Evolutionary conservation across 164 flowering plant genomes (phyloP).

Genomic region (Sedum album): DNA sequence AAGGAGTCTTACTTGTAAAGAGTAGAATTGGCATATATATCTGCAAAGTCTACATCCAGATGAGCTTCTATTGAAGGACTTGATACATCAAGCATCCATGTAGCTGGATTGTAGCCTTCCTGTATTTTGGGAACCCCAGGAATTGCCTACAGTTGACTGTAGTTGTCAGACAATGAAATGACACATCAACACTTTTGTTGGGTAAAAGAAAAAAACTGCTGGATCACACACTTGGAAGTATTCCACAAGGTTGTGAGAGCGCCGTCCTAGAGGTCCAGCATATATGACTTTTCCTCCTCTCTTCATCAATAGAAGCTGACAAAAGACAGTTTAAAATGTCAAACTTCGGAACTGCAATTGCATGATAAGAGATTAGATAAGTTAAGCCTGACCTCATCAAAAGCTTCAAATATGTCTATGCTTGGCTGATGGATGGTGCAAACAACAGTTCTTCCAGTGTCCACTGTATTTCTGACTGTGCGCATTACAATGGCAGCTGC

Average conservation of each 20-base stretch:
- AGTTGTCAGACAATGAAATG: not conserved
- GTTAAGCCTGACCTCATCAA: conserved; percentile 47
- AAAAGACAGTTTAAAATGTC: not conserved
- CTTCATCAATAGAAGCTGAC: conserved; percentile 77
- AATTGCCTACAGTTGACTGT: conserved; percentile 25
- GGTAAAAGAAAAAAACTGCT: not conserved
- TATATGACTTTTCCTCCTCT: conserved; percentile 80
- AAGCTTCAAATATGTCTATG: conserved; percentile 69
- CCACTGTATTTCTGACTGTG: conserved; percentile 59
- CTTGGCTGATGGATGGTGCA: conserved; percentile 81
- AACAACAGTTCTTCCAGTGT: conserved; percentile 66
- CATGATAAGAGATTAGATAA: not conserved
- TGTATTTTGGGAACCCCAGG: conserved; percentile 44
- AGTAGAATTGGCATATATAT: conserved; percentile 36
- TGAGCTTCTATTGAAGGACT: conserved; percentile 35
- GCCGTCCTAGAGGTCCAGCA: conserved; percentile 59
- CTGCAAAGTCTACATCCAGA: conserved; percentile 43
- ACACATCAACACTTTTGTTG: not conserved
- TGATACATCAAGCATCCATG: conserved; percentile 65
- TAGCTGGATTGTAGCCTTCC: conserved; percentile 52
- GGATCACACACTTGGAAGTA: conserved; percentile 57
- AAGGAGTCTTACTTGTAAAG: conserved; percentile 33
- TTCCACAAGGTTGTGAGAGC: conserved; percentile 54
- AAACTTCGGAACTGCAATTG: not conserved
- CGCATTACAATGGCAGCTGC: conserved; percentile 76